These are phyloP conservation scores for Yarrowia bubula DNA, from an alignment of 805 yeast species.

Conservation along the genomic window DNA sequence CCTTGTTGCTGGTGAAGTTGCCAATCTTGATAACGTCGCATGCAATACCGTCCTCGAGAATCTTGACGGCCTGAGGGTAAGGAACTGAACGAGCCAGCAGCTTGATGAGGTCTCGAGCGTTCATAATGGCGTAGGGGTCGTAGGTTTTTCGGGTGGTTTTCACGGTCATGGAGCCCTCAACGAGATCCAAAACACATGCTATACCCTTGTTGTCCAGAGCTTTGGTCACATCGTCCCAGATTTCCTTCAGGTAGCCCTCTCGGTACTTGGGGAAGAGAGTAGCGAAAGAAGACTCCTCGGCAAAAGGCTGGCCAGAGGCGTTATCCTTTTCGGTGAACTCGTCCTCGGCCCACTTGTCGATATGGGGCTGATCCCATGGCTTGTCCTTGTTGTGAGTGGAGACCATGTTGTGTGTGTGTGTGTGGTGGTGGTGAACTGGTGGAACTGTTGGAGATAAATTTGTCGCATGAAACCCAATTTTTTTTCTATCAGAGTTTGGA, in stretches of 20 bases:
- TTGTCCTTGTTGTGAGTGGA: conserved; percentile 92
- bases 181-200: conserved; percentile 82
- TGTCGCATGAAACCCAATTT: conserved; percentile 11
- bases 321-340: conserved; percentile 90
- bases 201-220: conserved; percentile 68
- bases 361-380: conserved; percentile 96
- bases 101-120: conserved; percentile 92
- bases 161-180: conserved; percentile 97
- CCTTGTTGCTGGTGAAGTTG: conserved; percentile 82
- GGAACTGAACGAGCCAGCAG: conserved; percentile 95
- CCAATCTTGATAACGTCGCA: conserved; percentile 97
- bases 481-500: conserved; percentile 22
- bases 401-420: conserved; percentile 49
- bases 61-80: conserved; percentile 90
- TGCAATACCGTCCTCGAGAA: conserved; percentile 86
- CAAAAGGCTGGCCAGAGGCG: conserved; percentile 77
- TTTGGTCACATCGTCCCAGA: conserved; percentile 92
- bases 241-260: conserved; percentile 79
- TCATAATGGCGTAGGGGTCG: conserved; percentile 90
- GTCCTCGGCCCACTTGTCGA: conserved; percentile 88
- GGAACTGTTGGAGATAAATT: not conserved
- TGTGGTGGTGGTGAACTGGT: conserved; percentile 3
- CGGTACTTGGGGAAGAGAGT: conserved; percentile 95
- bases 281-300: conserved; percentile 95
- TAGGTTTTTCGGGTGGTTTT: conserved; percentile 92